A percentile compares a stretch with the other conserved stretches of the same genome.
Evolutionary conservation across 768 basidiomycete species (phyloP).

Genomic region (Cubamyces lactineus): DNA sequence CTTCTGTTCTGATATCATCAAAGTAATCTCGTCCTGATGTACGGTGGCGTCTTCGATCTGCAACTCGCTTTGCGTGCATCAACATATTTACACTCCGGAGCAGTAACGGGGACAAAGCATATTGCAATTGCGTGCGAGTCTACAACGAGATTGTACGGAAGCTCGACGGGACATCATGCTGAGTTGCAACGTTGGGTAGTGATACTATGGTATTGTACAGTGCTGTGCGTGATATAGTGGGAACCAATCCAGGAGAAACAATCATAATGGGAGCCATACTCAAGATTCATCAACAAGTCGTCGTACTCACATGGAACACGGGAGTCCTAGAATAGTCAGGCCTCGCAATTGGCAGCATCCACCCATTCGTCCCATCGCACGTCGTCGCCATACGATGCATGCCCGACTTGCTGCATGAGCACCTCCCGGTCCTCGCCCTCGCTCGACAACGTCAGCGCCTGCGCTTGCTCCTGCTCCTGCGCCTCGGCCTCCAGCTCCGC

Average conservation of each 20-base stretch:
- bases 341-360: conserved; percentile 17
- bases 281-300: not conserved
- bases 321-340: not conserved
- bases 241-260: conserved; percentile 14
- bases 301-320: not conserved
- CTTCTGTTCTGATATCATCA: too few relatives aligned
- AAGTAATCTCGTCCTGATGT: too few relatives aligned
- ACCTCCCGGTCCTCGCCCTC: conserved; percentile 11
- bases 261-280: conserved; percentile 2
- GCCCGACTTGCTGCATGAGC: conserved; percentile 13
- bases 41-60: too few relatives aligned
- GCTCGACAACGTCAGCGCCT: conserved; percentile 1
- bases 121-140: conserved; percentile 1
- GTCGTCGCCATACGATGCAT: conserved; percentile 24
- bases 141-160: conserved; percentile 1
- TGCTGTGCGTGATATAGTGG: conserved; percentile 5
- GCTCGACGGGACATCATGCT: conserved; percentile 1
- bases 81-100: not conserved
- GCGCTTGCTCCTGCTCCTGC: conserved; percentile 2
- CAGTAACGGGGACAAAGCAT: not conserved
- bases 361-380: conserved; percentile 35
- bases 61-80: too few relatives aligned
- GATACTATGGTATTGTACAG: conserved; percentile 23
- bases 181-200: not conserved
- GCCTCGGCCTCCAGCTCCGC: conserved; percentile 4